Base-by-base conservation (phyloP, 192 early-diverging fungal species). In the Piromyces sp. region DNA sequence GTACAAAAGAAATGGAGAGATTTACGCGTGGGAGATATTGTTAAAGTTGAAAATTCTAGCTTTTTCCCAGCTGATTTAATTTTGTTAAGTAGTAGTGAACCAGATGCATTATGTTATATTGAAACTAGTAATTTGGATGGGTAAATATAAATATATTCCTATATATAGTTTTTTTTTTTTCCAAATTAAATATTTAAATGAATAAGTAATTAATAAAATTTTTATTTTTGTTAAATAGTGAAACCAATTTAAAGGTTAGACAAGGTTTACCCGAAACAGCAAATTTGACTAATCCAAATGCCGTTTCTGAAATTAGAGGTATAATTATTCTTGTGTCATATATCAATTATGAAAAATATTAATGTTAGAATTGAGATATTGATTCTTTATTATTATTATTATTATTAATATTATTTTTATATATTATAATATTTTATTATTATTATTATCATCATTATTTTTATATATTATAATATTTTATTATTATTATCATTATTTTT, bases 51-150 rank as follows among this genome's bases (percentile, higher is more conserved):
- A 84, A 93, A 94, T 84, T 91, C 92, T 11, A 93, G 96, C 83
- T 91, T 92, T 42, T 95, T 99, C 82, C 95, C 96, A 0, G 97
- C 96, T 1, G 97, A 99, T 87, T 84, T 99, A 82, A 88, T 98
- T 30, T 83, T 99, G 30, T 83, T 99, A 22, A 95, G 94, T 88
- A 94, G 93, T 51, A 94, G 92, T 19, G 97, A 98, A 84, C 97
- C 96, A 22, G 96, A 99, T 86, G 96, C 94, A 37, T 89, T 98
- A 86, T 95, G 94, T 85, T 99, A 99, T 83, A 96, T 99, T 81
- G 97, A 99, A 86, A 99, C 97, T 82, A 95, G 94, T 83, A 98
- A 98, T 86, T 88, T 99, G 80, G 97, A 99, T 84, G 97, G 94
- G 93, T 94, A 86, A 87, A 82, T 84, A 17, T 81, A 30, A 19